Evolutionary conservation across 2,329 filamentous ascomycete genomes (phyloP).

Genomic region (Aureobasidium sp.): DNA sequence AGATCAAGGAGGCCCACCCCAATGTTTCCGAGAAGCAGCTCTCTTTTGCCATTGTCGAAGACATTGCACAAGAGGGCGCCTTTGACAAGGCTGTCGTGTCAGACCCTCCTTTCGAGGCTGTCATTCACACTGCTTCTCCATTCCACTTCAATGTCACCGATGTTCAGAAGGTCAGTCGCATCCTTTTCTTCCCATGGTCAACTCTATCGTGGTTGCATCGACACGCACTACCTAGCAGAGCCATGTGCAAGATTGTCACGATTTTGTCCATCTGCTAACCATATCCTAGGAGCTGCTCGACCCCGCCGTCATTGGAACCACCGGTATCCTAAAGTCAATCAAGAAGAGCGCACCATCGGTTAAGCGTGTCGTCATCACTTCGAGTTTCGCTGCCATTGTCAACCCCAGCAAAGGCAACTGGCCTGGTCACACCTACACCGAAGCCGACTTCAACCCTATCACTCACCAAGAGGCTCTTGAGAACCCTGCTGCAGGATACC

Average conservation of each 20-base stretch:
- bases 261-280: not conserved
- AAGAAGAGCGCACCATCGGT: slow-evolving; percentile 56
- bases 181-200: not conserved
- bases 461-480: slow-evolving; percentile 41
- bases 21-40: slow-evolving; percentile 47
- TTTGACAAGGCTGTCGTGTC: slow-evolving; percentile 56
- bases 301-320: slow-evolving; percentile 55
- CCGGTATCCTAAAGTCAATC: slow-evolving; percentile 53
- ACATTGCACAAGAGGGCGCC: slow-evolving; percentile 61
- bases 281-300: slow-evolving; percentile 41
- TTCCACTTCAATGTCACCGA: slow-evolving; percentile 68
- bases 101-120: slow-evolving; percentile 59
- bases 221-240: not conserved
- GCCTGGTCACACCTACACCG: slow-evolving; percentile 43
- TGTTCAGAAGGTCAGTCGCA: slow-evolving; percentile 46
- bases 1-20: slow-evolving; percentile 48
- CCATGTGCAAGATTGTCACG: too few relatives aligned
- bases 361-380: slow-evolving; percentile 64
- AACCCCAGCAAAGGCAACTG: slow-evolving; percentile 45
- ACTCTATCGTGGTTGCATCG: not conserved
- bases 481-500: slow-evolving; percentile 37
- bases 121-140: slow-evolving; percentile 67
- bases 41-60: slow-evolving; percentile 59
- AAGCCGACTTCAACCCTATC: slow-evolving; percentile 50
- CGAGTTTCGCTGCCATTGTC: slow-evolving; percentile 59